A percentile compares a stretch with the other conserved stretches of the same genome.
Evolutionary conservation across 176 grass and related monocot species (phyloP).

Genomic region (Juncus effusus): DNA sequence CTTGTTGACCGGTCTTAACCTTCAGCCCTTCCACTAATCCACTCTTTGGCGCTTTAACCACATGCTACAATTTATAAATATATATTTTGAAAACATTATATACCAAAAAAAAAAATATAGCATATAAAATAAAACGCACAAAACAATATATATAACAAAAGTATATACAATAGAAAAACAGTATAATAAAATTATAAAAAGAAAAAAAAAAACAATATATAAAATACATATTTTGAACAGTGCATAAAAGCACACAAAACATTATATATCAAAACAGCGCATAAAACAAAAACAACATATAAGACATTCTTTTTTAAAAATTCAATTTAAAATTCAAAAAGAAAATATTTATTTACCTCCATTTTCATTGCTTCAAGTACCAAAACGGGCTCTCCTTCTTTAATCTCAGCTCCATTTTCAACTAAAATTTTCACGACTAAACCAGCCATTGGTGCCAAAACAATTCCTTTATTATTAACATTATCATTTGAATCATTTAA

Average conservation of each 20-base stretch:
- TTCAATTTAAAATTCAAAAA: not conserved
- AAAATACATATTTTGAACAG: too few species aligned
- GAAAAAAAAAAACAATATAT: not conserved
- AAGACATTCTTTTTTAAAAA: not conserved
- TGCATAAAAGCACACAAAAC: too few species aligned
- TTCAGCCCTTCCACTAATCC: constrained; percentile 70
- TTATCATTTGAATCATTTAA: constrained; percentile 29
- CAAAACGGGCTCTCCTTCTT: constrained; percentile 70
- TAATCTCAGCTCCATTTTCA: constrained; percentile 61
- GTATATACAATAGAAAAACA: too few species aligned
- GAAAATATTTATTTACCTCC: constrained; percentile 50
- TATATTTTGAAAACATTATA: not conserved
- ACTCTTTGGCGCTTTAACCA: constrained; percentile 69
- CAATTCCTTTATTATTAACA: constrained; percentile 46
- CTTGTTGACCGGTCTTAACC: constrained; percentile 74
- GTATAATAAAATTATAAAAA: too few species aligned
- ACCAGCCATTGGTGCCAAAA: constrained; percentile 95
- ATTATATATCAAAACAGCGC: too few species aligned
- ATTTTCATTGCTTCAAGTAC: constrained; percentile 99
- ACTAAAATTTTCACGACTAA: constrained; percentile 84
- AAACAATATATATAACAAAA: not conserved
- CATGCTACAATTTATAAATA: constrained; percentile 46
- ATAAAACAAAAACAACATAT: too few species aligned
- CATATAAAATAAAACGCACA: not conserved
- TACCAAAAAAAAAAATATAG: not conserved